A percentile compares a stretch with the other conserved stretches of the same genome.
Evolutionary conservation across 2,329 filamentous ascomycete genomes (phyloP).

Genomic region (Clonostachys chloroleuca): DNA sequence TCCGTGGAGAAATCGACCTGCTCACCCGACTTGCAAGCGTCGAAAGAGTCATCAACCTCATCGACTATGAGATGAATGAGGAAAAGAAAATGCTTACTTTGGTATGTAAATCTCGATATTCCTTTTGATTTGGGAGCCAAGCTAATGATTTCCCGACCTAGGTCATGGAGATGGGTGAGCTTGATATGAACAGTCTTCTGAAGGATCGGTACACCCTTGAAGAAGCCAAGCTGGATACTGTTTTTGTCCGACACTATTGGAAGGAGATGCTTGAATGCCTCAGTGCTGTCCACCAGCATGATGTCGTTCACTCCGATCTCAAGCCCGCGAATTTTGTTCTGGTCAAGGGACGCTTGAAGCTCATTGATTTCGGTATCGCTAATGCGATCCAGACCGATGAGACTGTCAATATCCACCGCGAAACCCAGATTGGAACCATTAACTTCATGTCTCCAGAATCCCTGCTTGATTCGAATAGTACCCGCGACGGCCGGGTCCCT

Average conservation of each 20-base stretch:
- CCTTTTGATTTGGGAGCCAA: not conserved
- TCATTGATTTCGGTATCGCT: constrained; percentile 98
- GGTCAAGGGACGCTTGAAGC: constrained; percentile 82
- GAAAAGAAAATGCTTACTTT: constrained; percentile 86
- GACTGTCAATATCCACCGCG: constrained; percentile 95
- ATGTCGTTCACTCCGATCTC: constrained; percentile 94
- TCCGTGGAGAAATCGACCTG: constrained; percentile 93
- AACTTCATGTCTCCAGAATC: constrained; percentile 99
- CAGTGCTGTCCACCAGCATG: constrained; percentile 78
- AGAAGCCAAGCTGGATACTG: constrained; percentile 74
- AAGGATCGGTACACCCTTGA: constrained; percentile 68
- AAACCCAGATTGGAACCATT: constrained; percentile 90
- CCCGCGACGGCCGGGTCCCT: constrained; percentile 33
- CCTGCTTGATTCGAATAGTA: constrained; percentile 78
- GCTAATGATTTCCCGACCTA: constrained; percentile 25
- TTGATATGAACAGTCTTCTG: constrained; percentile 85
- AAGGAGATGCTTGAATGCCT: constrained; percentile 99
- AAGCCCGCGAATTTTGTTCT: constrained; percentile 97
- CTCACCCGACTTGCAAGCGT: constrained; percentile 77
- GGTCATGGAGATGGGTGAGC: constrained; percentile 97
- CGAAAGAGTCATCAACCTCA: constrained; percentile 84
- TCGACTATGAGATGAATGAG: constrained; percentile 90
- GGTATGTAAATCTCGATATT: constrained; percentile 41
- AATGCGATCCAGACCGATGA: constrained; percentile 95
- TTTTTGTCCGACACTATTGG: constrained; percentile 97